Base-by-base conservation (phyloP, 225 moss, liverwort and hornwort species). In the Straminergon stramineum region DNA sequence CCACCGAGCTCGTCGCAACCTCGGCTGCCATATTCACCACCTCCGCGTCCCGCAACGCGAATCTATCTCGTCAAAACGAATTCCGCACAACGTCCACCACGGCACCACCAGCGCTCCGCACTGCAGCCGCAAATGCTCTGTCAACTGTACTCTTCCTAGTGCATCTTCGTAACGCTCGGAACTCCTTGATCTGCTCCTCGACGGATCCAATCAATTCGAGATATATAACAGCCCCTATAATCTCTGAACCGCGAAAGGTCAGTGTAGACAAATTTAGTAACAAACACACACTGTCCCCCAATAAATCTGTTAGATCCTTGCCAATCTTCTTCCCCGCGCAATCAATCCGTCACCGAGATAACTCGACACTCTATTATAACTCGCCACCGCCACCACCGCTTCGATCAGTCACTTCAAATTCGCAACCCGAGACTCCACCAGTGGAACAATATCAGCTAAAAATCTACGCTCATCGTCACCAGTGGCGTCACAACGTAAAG, bases 11-110 rank as follows among this genome's bases (percentile, higher is more conserved):
- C 48, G 26, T 85, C 34, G 86, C 92, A 30, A 63, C 88, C 86
- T 93, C 90, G 77, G 82, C 75, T 52, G 90, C 91, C 94, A 94
- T 94, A 43, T 41, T 87, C 87, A 70, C 69, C 19, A 30, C 57
- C n/a, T 67, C 58, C 79, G 53, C 88, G 37, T 39, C 65, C 77
- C 41, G 21, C 15, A 31, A 39, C n/a, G 63, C 56, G 55, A 55
- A 30, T 53, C 63, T 18, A 30, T 53, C 63, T 18, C 57, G 48
- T 31, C 65, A 15, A 18, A 30, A 41, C 30, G 20, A 81, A 60
- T 19, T 31, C 61, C 60, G 39, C 80, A 17, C 60, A 41, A 41
- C 60, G 79, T 58, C 39, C 79, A 26, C 58, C 28, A 60, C 17
- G 28, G 7, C 79, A 26, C 58, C 28, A 60, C 17, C 39, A 11